A percentile compares a stretch with the other conserved stretches of the same genome.
Conservation (phyloP, 768 basidiomycete species). For the Leccinum fibrillosum region DNA sequence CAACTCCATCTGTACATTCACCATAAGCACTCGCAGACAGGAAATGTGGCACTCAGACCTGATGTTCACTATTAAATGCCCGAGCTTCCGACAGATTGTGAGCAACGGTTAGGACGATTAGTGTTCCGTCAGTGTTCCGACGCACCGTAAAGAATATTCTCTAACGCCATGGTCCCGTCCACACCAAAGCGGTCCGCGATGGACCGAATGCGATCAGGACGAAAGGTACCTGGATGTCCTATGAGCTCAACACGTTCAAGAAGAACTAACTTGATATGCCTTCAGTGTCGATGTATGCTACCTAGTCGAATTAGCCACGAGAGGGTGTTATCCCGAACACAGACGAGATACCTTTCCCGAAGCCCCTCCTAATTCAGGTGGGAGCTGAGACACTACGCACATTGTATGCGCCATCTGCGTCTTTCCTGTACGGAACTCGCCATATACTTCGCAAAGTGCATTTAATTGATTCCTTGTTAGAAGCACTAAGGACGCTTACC, state of each 20-base stretch:
- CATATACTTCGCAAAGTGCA: conserved; percentile 61
- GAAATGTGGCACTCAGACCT: conserved; percentile 42
- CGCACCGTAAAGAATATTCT: conserved; percentile 87
- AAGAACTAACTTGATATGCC: conserved; percentile 34
- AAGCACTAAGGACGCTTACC: conserved; percentile 38
- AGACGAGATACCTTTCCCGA: conserved; percentile 65
- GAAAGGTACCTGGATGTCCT: conserved; percentile 71
- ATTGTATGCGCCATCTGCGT: conserved; percentile 96
- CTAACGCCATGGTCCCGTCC: conserved; percentile 81
- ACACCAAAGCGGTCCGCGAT: conserved; percentile 94
- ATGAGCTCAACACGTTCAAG: conserved; percentile 20
- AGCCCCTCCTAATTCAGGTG: conserved; percentile 86
- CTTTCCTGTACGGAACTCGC: conserved; percentile 95
- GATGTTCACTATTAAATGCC: conserved; percentile 91
- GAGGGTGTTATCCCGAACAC: conserved; percentile 3
- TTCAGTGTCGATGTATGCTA: conserved; percentile 92
- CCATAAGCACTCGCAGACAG: conserved; percentile 3
- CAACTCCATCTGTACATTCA: conserved; percentile 68
- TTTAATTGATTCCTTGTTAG: background rate
- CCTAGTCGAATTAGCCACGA: conserved; percentile 38
- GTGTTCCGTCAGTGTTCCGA: conserved; percentile 1
- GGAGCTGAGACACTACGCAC: conserved; percentile 87
- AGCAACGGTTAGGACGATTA: conserved; percentile 1
- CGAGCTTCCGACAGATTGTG: conserved; percentile 50
- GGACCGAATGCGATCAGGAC: conserved; percentile 86